phyloP scores from a whole-genome alignment of 2,329 filamentous ascomycete genomes.

The Onygenales sp. region DNA sequence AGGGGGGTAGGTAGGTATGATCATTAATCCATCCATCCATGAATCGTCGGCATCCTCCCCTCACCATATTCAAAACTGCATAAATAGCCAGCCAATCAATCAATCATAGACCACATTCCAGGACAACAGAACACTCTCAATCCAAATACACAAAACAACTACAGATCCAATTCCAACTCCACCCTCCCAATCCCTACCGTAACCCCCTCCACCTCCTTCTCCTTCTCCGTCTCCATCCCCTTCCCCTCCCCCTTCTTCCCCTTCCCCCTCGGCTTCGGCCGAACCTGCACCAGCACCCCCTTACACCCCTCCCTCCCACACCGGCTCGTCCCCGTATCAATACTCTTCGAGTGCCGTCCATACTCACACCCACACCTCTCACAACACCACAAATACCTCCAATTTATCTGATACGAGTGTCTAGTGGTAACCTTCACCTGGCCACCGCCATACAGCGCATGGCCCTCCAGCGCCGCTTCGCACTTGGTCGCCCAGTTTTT shows the following conservation, averaged over 20 bases:
- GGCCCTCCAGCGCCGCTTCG: constrained; percentile 23
- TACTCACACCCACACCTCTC: constrained; percentile 58
- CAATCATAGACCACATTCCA: background rate
- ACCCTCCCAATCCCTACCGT: background rate
- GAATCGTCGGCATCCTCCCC: background rate
- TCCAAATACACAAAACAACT: background rate
- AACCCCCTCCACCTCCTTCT: background rate
- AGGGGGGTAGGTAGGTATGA: no score
- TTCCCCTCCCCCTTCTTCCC: constrained; percentile 18
- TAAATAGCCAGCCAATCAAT: background rate
- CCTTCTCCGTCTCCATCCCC: constrained; percentile 16
- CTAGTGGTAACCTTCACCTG: constrained; percentile 74
- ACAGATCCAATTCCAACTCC: background rate
- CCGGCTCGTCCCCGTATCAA: constrained; percentile 60
- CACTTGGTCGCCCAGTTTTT: constrained; percentile 53
- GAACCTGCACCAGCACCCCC: constrained; percentile 61
- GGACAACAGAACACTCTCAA: background rate
- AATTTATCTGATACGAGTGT: constrained; percentile 82
- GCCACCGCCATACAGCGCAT: constrained; percentile 50
- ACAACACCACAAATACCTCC: constrained; percentile 85
- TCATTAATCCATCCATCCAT: background rate
- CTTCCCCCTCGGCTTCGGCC: constrained; percentile 57
- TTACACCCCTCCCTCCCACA: constrained; percentile 63
- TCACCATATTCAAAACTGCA: background rate
- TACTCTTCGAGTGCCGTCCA: constrained; percentile 76